A percentile compares a stretch with the other conserved stretches of the same genome.
Conservation (phyloP, 2,329 filamentous ascomycete species). For the Hypoxylon sp. region DNA sequence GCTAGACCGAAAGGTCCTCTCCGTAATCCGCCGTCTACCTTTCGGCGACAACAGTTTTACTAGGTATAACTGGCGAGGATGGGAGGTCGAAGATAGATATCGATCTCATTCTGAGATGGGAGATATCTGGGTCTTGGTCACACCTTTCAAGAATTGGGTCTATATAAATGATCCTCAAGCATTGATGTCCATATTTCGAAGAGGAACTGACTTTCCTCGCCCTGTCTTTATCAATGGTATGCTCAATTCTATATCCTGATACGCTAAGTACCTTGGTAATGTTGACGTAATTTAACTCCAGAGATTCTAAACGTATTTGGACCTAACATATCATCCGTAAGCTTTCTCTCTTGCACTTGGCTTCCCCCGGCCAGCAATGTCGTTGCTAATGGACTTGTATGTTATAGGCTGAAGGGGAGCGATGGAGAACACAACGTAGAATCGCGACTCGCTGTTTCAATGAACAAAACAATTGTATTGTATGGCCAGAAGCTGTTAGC, state of each 20-base stretch:
- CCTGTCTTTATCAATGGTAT: conserved; percentile 30
- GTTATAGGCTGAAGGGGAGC: conserved; percentile 37
- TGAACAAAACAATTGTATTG: conserved; percentile 51
- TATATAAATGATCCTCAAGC: conserved; percentile 41
- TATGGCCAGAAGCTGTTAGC: conserved; percentile 50
- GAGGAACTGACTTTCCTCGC: conserved; percentile 40
- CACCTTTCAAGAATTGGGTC: conserved; percentile 42
- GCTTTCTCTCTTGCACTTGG: conserved; percentile 2
- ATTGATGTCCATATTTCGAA: conserved; percentile 33
- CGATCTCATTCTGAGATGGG: conserved; percentile 46
- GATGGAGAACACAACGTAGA: conserved; percentile 49
- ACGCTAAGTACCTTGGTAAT: neutral
- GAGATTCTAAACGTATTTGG: conserved; percentile 45
- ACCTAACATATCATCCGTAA: conserved; percentile 43
- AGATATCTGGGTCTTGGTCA: conserved; percentile 41
- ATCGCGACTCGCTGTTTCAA: conserved; percentile 51
- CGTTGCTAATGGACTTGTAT: conserved; percentile 2
- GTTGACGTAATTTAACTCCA: conserved; percentile 6
- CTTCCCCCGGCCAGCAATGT: neutral
- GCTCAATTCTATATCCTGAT: conserved; percentile 4
- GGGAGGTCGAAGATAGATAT: conserved; percentile 45
- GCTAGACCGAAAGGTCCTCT: conserved; percentile 47
- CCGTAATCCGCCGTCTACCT: conserved; percentile 45
- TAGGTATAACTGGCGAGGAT: conserved; percentile 46
- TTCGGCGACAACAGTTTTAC: conserved; percentile 51